These are phyloP conservation scores for Pisolithus albus DNA, from an alignment of 768 basidiomycete genomes.

Conservation along the genomic window DNA sequence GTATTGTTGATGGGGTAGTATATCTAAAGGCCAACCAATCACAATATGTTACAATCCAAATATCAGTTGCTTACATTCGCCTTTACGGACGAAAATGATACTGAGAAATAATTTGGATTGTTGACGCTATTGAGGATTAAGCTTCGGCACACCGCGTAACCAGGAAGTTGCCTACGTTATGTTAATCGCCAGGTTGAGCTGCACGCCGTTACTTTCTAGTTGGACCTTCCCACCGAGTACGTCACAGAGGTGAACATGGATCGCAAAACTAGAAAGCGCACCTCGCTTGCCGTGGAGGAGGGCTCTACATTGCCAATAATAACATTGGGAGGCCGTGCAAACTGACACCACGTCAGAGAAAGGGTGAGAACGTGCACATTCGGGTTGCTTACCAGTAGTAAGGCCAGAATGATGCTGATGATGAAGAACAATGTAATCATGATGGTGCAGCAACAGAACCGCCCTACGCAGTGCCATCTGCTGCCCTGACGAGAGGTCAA, in stretches of 20 bases:
- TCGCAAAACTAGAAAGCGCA: conserved; percentile 23
- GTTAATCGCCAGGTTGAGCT: conserved; percentile 55
- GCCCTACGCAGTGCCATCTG: conserved; percentile 50
- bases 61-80: conserved; percentile 40
- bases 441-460: conserved; percentile 73
- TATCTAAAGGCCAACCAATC: conserved; percentile 35
- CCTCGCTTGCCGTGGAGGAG: conserved; percentile 38
- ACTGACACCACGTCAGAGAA: conserved; percentile 37
- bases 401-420: conserved; percentile 55
- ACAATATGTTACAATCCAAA: conserved; percentile 1
- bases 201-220: conserved; percentile 36
- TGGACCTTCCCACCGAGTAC: conserved; percentile 29
- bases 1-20: conserved; percentile 72
- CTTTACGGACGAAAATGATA: conserved; percentile 56
- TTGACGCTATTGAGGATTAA: conserved; percentile 44
- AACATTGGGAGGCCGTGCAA: conserved; percentile 70
- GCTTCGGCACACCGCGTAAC: not conserved
- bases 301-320: conserved; percentile 43
- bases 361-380: conserved; percentile 1
- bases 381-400: conserved; percentile 51
- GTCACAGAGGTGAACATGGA: conserved; percentile 15
- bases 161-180: conserved; percentile 45
- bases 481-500: conserved; percentile 40
- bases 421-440: conserved; percentile 60
- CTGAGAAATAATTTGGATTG: conserved; percentile 79